Evolutionary conservation across 345 rosid genomes (phyloP).

Genomic region (Schrenkiella parvula): DNA sequence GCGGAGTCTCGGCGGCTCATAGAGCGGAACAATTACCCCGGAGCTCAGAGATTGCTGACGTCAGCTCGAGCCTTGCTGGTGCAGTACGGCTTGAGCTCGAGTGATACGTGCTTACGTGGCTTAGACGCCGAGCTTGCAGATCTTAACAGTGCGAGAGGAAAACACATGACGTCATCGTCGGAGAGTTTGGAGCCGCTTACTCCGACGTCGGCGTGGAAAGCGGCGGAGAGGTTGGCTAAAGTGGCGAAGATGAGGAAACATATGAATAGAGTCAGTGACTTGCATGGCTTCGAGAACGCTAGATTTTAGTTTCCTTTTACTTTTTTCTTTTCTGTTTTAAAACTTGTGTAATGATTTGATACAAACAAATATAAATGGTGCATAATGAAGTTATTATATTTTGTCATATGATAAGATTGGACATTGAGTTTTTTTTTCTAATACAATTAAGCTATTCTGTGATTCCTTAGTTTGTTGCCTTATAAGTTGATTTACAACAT

Average conservation of each 20-base stretch:
- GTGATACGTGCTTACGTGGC: conserved; percentile 47
- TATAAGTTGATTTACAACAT: neutral
- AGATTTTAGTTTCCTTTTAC: conserved; percentile 59
- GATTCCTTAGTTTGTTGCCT: neutral
- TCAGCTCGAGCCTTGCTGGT: conserved; percentile 70
- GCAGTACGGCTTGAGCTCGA: conserved; percentile 43
- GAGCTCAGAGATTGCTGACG: conserved; percentile 56
- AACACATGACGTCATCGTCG: conserved; percentile 16
- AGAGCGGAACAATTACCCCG: conserved; percentile 48
- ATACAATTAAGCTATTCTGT: neutral
- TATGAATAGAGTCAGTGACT: conserved; percentile 87
- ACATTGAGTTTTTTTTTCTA: neutral
- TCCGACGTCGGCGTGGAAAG: conserved; percentile 92
- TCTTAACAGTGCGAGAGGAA: conserved; percentile 41
- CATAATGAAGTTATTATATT: neutral
- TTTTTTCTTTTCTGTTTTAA: neutral
- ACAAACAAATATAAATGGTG: conserved; percentile 22
- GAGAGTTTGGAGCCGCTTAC: conserved; percentile 57
- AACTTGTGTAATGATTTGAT: conserved; percentile 20
- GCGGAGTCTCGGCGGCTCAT: conserved; percentile 71
- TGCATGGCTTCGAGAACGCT: conserved; percentile 95
- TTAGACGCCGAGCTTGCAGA: conserved; percentile 66
- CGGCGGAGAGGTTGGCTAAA: conserved; percentile 88
- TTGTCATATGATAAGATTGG: neutral
- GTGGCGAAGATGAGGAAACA: conserved; percentile 86